Base-by-base conservation (phyloP, 2,329 filamentous ascomycete genomes). In the Penicillium sp. region DNA sequence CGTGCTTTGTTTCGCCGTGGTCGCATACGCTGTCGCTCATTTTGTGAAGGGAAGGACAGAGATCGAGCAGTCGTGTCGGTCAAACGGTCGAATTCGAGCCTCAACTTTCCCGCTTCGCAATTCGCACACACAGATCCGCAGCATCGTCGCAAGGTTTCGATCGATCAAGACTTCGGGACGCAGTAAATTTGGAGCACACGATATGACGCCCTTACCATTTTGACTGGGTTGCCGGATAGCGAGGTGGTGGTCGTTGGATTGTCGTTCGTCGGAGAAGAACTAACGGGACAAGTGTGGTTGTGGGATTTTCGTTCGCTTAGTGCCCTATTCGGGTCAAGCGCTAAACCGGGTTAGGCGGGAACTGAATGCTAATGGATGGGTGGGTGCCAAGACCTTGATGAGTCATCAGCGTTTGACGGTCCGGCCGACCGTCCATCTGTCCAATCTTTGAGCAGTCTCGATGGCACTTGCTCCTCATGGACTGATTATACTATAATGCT, bases 161-260 rank as follows among this genome's bases (percentile, higher is more conserved):
- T 57, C 46, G 46, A 49, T 48, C 55, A 56, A 54, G 50, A 58
- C 51, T 52, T 53, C 41, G 49, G 41, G 43, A 49, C 47, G 56
- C 51, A 57, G 54, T 53, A 59, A 18, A 50, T 46, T 50, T 53
- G 49, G 40, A 53, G 55, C 24, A 48, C 39, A 49, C 42, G 44
- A 55, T 13, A 40, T 39, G 55, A 46, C 37, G 48, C 41, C 50
- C 70, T 72, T 73, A 73, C 70, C 70, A 73, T 73, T 71, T 72
- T 73, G 69, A 71, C 69, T 69, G 68, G 68, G 58, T 69, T 71
- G 66, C 69, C 69, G 69, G 69, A 64, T 70, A 65, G 64, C 64
- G 64, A 62, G 61, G 58, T 65, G 66, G 61, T 66, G 65, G 66
- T 71, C 67, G 69, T 66, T 67, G 61, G 58, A 62, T 62, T 32